Evolutionary conservation across 2,329 filamentous ascomycete genomes (phyloP), one percentile per base, ranked within the genome.

Genomic region (Xylariaceae sp.): DNA sequence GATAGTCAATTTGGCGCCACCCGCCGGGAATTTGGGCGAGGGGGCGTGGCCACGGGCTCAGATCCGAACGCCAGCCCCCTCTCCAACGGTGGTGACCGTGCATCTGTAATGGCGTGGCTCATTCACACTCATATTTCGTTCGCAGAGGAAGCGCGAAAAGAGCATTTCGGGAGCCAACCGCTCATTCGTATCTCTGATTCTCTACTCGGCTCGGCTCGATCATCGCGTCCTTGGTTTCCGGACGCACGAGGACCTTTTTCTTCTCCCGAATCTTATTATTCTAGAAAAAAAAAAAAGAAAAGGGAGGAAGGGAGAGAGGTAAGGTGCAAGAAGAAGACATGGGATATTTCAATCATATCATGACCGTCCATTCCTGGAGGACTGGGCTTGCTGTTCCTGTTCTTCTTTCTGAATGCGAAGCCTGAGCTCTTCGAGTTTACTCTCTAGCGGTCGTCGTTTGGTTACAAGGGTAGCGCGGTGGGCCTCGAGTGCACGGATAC

Each of bases 401-500:
- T 19, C 19, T 19, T n/a, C 19, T 32, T 27, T 72, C 52, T 62
- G 63, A 3, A 76, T 71, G 30, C 72, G 69, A 31, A 70, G 69
- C 35, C 71, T 67, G 51, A 78, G 70, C 3, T 68, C 63, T 41
- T 69, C 67, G 2, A 78, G 65, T 58, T 78, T 78, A 39, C 64
- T 64, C 62, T 79, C 72, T 40, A 78, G 61, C 4, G 68, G 68
- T 2, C 63, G 65, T 47, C 67, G 71, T 59, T 77, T 71, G 4
- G 65, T 64, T 32, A 75, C 52, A 37, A 80, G 65, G 26, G 66
- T 63, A 31, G 67, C 64, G 56, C 71, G 73, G 53, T 75, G 76
- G 27, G 65, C 67, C 59, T 79, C 70, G 47, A 80, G 72, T 11
- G 69, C 68, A 47, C 69, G 67, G 56, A 79, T 74, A 58, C 78